Evolutionary conservation across 176 grass and related monocot genomes (phyloP).

Genomic region (Triticum dicoccoides): DNA sequence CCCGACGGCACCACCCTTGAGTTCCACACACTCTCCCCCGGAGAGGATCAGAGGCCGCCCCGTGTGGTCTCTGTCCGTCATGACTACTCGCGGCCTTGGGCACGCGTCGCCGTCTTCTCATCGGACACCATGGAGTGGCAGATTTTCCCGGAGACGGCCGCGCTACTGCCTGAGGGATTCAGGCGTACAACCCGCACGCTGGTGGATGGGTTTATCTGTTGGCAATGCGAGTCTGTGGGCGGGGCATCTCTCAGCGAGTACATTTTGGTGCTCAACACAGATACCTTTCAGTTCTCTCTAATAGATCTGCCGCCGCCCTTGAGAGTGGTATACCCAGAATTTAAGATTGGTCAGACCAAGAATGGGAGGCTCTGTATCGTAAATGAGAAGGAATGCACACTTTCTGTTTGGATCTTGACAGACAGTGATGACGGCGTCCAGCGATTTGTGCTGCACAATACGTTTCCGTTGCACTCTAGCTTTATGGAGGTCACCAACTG

Average conservation of each 20-base stretch:
- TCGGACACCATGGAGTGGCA: conserved; percentile 11
- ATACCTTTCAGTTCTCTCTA: background rate
- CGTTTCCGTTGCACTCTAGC: background rate
- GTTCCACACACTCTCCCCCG: background rate
- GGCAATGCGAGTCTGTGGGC: background rate
- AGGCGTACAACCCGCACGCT: background rate
- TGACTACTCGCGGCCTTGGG: background rate
- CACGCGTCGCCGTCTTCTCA: background rate
- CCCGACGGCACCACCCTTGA: background rate
- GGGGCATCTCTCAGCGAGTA: background rate
- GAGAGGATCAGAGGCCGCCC: background rate
- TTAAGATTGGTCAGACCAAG: background rate
- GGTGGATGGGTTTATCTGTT: conserved; percentile 3
- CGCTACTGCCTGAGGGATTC: background rate
- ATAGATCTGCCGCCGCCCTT: background rate
- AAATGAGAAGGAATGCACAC: background rate
- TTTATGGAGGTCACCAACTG: background rate
- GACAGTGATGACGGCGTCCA: background rate
- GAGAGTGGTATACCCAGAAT: background rate
- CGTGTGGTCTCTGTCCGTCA: background rate
- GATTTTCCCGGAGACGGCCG: background rate
- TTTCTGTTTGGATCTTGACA: background rate
- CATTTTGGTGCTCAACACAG: background rate
- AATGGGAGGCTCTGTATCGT: background rate
- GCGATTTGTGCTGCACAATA: background rate